Evolutionary conservation across 805 yeast species (phyloP).

Genomic region (Yamadazyma nakazawae): DNA sequence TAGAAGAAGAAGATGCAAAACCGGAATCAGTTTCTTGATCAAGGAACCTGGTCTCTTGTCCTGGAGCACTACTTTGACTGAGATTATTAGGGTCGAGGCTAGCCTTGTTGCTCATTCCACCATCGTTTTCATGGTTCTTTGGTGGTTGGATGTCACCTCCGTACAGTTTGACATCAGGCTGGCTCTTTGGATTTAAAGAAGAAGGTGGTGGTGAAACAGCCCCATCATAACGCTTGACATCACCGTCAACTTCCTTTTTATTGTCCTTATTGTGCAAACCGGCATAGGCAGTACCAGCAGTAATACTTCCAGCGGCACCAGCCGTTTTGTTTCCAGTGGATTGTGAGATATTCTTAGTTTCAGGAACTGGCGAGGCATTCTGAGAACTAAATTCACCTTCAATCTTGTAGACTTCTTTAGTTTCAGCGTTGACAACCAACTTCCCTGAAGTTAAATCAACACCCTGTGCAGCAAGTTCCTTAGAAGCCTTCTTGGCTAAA

Average conservation of each 20-base stretch:
- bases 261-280: constrained; percentile 3
- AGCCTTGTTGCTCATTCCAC: background rate
- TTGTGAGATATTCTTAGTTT: background rate
- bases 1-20: background rate
- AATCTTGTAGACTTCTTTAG: constrained; percentile 29
- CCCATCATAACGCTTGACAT: constrained; percentile 5
- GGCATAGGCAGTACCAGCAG: constrained; percentile 12
- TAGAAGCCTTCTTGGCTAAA: constrained; percentile 31
- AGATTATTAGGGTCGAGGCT: background rate
- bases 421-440: constrained; percentile 31
- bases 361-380: constrained; percentile 1
- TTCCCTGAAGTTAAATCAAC: constrained; percentile 33
- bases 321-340: constrained; percentile 13
- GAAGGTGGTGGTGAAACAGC: constrained; percentile 5
- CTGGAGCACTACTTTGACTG: background rate
- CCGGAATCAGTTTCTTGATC: background rate
- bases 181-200: constrained; percentile 1
- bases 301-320: constrained; percentile 10
- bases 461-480: constrained; percentile 27
- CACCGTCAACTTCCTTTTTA: background rate
- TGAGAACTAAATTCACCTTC: constrained; percentile 10
- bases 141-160: constrained; percentile 11
- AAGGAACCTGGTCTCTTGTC: background rate
- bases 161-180: constrained; percentile 7
- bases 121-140: background rate